Conservation (phyloP, 225 moss, liverwort and hornwort species). For the Bryum argenteum region DNA sequence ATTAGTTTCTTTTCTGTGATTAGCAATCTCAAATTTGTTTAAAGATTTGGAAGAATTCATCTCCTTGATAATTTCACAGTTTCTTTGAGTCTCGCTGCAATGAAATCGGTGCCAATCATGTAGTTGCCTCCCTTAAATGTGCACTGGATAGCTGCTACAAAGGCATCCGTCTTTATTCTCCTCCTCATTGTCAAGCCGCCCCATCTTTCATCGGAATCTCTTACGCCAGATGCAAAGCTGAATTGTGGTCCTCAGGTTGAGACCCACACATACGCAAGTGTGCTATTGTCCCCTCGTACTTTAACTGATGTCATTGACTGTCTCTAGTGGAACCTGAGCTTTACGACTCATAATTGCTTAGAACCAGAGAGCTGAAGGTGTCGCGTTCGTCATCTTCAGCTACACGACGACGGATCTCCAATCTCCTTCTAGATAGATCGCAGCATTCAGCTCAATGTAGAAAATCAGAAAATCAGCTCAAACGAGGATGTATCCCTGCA, state of each 20-base stretch:
- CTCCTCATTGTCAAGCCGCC: slow-evolving; percentile 35
- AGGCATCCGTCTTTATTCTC: slow-evolving; percentile 21
- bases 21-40: background rate
- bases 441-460: slow-evolving; percentile 31
- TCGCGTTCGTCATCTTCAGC: slow-evolving; percentile 4
- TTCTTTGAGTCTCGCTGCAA: background rate
- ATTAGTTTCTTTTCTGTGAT: background rate
- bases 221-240: slow-evolving; percentile 26
- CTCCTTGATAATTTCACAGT: background rate
- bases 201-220: slow-evolving; percentile 30
- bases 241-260: slow-evolving; percentile 19
- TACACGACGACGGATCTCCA: background rate
- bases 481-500: slow-evolving; percentile 8
- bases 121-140: slow-evolving; percentile 32
- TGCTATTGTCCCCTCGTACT: background rate
- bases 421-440: slow-evolving; percentile 10
- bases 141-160: slow-evolving; percentile 6
- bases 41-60: background rate
- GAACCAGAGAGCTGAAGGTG: background rate
- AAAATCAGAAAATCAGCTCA: slow-evolving; percentile 7
- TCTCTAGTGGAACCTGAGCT: background rate
- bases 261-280: slow-evolving; percentile 2
- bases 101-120: slow-evolving; percentile 46
- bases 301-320: slow-evolving; percentile 9
- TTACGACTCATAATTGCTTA: background rate